Evolutionary conservation across 306 rosid genomes (phyloP).

Genomic region (Sindora glabra): DNA sequence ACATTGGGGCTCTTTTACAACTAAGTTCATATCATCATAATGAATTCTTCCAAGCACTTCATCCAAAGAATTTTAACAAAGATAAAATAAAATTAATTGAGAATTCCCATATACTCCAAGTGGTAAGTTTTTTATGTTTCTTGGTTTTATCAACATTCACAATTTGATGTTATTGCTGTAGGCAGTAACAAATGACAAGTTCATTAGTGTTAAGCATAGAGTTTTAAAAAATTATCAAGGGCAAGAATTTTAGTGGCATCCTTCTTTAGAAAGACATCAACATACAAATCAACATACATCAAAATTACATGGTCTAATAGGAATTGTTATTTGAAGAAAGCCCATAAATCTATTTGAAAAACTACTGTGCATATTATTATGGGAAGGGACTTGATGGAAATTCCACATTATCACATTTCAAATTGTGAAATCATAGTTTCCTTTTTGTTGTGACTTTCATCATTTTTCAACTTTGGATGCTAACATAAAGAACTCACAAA

Average conservation of each 20-base stretch:
- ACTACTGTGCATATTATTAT: too few relatives aligned
- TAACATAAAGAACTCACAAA: too few relatives aligned
- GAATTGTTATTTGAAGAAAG: constrained; percentile 27
- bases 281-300: not conserved
- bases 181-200: too few relatives aligned
- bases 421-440: too few relatives aligned
- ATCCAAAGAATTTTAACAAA: not conserved
- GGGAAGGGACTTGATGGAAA: too few relatives aligned
- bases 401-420: too few relatives aligned
- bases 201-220: constrained; percentile 27
- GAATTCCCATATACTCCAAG: not conserved
- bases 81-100: not conserved
- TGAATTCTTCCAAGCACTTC: not conserved
- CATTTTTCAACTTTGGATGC: too few relatives aligned
- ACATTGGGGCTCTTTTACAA: too few relatives aligned
- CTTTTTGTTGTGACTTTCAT: too few relatives aligned
- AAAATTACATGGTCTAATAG: constrained; percentile 21
- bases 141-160: constrained; percentile 8
- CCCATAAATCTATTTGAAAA: constrained; percentile 23
- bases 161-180: too few relatives aligned
- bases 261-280: constrained; percentile 10
- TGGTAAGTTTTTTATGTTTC: too few relatives aligned
- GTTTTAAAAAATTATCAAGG: constrained; percentile 14
- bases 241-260: constrained; percentile 23
- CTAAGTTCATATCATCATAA: constrained; percentile 20